phyloP scores from a whole-genome alignment of 2,329 filamentous ascomycete genomes.

The Pseudogymnoascus sp. region DNA sequence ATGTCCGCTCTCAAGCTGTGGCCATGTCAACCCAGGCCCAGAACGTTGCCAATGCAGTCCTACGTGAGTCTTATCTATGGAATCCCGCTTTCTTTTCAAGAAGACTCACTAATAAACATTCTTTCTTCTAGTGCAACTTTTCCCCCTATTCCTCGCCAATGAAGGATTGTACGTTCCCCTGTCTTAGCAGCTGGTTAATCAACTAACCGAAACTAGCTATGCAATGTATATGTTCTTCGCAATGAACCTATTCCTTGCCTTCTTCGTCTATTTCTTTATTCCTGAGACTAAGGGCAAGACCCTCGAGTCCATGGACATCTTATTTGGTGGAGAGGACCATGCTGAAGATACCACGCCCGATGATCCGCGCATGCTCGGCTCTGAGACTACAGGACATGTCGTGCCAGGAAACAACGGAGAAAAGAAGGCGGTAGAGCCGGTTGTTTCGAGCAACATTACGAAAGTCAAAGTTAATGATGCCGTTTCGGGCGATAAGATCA shows the following conservation, averaged over 20 bases:
- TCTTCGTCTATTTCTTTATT: conserved; percentile 32
- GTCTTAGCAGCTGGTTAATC: conserved; percentile 32
- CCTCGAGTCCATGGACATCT: conserved; percentile 20
- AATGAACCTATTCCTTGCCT: conserved; percentile 21
- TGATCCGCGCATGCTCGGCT: background rate
- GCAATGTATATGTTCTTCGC: conserved; percentile 37
- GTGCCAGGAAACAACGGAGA: background rate
- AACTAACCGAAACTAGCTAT: conserved; percentile 14
- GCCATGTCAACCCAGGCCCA: conserved; percentile 14
- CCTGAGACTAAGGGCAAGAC: conserved; percentile 24
- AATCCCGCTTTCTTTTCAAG: background rate
- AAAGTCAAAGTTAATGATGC: background rate
- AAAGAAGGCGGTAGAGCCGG: background rate
- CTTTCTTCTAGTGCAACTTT: background rate
- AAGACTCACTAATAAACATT: background rate
- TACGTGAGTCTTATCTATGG: background rate
- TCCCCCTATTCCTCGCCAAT: conserved; percentile 31
- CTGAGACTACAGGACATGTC: background rate
- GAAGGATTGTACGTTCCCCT: conserved; percentile 34
- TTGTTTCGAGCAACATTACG: background rate
- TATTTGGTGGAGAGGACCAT: conserved; percentile 25
- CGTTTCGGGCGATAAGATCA: background rate
- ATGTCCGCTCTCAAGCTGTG: conserved; percentile 25
- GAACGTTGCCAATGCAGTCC: background rate
- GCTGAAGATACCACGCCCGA: conserved; percentile 1